Conservation (phyloP, 495 filamentous ascomycete species). For the Lepraria neglecta region DNA sequence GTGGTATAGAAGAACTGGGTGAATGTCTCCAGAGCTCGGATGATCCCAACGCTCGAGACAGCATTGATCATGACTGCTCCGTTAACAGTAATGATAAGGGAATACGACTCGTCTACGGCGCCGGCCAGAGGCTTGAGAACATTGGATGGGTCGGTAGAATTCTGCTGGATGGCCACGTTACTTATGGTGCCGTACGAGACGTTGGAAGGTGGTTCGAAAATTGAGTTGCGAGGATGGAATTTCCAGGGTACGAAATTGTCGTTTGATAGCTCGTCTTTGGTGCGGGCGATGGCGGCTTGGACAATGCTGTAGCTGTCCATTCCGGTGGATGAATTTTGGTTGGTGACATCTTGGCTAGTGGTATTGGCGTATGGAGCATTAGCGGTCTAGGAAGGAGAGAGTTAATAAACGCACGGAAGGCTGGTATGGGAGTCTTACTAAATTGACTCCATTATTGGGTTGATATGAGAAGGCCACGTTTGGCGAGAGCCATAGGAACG, state of each 20-base stretch:
- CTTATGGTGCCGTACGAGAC: slow-evolving; percentile 1
- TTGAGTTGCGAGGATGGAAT: slow-evolving; percentile 53
- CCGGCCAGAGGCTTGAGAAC: slow-evolving; percentile 13
- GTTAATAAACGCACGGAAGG: not conserved
- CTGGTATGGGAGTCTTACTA: not conserved
- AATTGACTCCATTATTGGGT: not conserved
- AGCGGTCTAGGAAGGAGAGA: not conserved
- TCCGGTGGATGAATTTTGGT: not conserved
- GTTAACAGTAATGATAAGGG: slow-evolving; percentile 38
- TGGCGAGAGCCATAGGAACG: slow-evolving; percentile 6
- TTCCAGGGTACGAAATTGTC: slow-evolving; percentile 64
- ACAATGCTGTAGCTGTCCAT: not conserved
- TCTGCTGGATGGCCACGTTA: slow-evolving; percentile 6
- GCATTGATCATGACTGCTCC: slow-evolving; percentile 42
- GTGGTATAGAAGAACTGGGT: slow-evolving; percentile 42
- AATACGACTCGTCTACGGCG: slow-evolving; percentile 54
- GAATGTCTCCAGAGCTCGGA: slow-evolving; percentile 55
- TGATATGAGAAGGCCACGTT: not conserved
- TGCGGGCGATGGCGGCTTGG: slow-evolving; percentile 14
- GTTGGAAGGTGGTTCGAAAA: slow-evolving; percentile 53
- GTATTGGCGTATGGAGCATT: slow-evolving; percentile 1
- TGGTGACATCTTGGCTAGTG: not conserved
- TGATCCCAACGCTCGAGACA: slow-evolving; percentile 48
- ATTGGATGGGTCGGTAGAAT: slow-evolving; percentile 5
- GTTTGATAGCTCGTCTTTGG: slow-evolving; percentile 10